Evolutionary conservation across 495 filamentous ascomycete species (phyloP), one percentile per base, ranked within the genome.

Genomic region (Eremomyces bilateralis): DNA sequence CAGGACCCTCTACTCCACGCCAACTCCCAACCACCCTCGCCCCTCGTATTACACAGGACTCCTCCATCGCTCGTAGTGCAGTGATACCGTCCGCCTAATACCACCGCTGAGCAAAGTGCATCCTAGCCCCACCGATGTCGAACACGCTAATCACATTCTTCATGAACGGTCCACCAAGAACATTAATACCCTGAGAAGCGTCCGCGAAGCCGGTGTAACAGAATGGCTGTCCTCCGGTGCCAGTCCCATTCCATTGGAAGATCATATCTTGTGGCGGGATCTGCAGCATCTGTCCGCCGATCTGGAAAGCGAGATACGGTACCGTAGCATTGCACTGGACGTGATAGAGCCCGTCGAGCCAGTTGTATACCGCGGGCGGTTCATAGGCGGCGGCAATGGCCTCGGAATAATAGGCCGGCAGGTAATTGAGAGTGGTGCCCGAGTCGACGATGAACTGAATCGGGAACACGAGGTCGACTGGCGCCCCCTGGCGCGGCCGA

Each of bases 141-240:
- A 69, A 73, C 5, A 71, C 64, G 0, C 59, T 57, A 11, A 78
- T 45, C 0, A 73, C 71, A 43, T 67, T 73, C 49, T 69, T 73
- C 56, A 75, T 54, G 42, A 73, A 78, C 1, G 58, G 58, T 40
- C 67, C 65, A 1, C 73, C 73, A 15, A 80, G 40, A 16, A 79
- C 67, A 20, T 37, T 37, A 39, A 51, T 31, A 15, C 42, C 44
- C 1, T 28, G 20, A 6, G 29, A 6, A 32, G 36, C 6, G 29
- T 29, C 21, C 29, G 17, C 38, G 49, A 45, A 13, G 50, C 37
- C 11, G 42, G 41, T 21, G 41, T 40, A 13, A 46, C 35, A 36
- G 45, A 53, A 16, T 11, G 4, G 18, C 13, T 34, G 20, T 21
- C 16, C 38, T 54, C 62, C 6, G 56, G 51, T 20, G 60, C 60